These are phyloP conservation scores for Quercus cerris DNA, from an alignment of 306 rosid genomes.

Conservation along the genomic window DNA sequence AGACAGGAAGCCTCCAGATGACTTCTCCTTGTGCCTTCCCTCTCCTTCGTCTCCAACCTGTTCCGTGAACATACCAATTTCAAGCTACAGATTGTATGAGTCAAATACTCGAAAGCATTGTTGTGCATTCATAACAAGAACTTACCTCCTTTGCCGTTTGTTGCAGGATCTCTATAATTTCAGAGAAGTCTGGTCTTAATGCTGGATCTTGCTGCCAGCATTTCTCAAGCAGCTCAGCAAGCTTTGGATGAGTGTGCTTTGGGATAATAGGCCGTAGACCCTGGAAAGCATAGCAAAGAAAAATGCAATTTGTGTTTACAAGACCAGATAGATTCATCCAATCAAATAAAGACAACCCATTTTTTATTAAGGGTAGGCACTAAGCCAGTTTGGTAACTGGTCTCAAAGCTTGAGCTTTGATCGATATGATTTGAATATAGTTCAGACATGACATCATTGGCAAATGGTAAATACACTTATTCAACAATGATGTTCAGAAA, in stretches of 20 bases:
- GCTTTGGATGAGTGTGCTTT: constrained; percentile 75
- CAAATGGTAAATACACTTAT: constrained; percentile 15
- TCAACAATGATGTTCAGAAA: constrained; percentile 11
- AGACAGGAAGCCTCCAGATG: constrained; percentile 61
- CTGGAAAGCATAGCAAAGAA: constrained; percentile 37
- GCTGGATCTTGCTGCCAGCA: constrained; percentile 94
- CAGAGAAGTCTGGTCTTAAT: constrained; percentile 75
- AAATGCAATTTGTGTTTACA: constrained; percentile 4
- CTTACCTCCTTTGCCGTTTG: constrained; percentile 68
- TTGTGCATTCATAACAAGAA: background rate
- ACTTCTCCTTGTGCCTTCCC: constrained; percentile 53
- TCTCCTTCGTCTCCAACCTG: constrained; percentile 79
- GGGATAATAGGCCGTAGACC: constrained; percentile 86
- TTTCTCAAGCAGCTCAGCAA: constrained; percentile 72
- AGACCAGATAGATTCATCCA: background rate
- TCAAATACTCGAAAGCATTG: background rate
- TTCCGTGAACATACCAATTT: constrained; percentile 2
- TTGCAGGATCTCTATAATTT: constrained; percentile 69
- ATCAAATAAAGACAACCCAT: background rate
- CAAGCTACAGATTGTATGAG: background rate
- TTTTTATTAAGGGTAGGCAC: background rate
- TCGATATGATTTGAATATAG: background rate
- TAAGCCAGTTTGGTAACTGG: background rate
- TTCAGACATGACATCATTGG: background rate
- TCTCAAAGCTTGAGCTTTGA: background rate